phyloP scores from a whole-genome alignment of 768 basidiomycete species.

The Pulveroboletus sp. region DNA sequence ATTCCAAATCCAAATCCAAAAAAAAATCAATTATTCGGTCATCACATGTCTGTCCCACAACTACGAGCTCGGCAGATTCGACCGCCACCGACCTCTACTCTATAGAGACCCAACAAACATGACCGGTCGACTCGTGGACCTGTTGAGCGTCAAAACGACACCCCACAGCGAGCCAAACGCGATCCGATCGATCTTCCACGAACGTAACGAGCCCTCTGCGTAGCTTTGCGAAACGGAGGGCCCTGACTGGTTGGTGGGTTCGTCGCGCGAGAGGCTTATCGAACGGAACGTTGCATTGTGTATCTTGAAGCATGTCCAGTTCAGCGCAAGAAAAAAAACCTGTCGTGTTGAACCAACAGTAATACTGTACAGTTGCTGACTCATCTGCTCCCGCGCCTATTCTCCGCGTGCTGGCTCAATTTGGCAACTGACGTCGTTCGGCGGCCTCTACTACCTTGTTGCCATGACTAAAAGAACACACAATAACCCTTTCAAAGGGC shows the following conservation, averaged over 20 bases:
- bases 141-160: slow-evolving; percentile 57
- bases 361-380: slow-evolving; percentile 21
- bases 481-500: no score
- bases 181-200: slow-evolving; percentile 56
- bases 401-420: no score
- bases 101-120: slow-evolving; percentile 46
- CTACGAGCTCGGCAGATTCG: slow-evolving; percentile 51
- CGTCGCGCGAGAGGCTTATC: not conserved
- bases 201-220: slow-evolving; percentile 69
- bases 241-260: slow-evolving; percentile 62
- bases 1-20: slow-evolving; percentile 12
- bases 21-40: not conserved
- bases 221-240: slow-evolving; percentile 38
- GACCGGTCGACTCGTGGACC: slow-evolving; percentile 41
- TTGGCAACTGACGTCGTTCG: no score
- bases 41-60: slow-evolving; percentile 70
- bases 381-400: slow-evolving; percentile 18
- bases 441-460: no score
- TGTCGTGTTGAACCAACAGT: not conserved
- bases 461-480: no score
- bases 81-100: slow-evolving; percentile 53
- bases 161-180: slow-evolving; percentile 40
- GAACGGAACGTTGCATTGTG: not conserved
- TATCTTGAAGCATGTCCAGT: no score
- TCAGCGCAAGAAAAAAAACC: no score